These are phyloP conservation scores for Neofusicoccum ribis DNA, from an alignment of 2,329 filamentous ascomycete species.

Conservation along the genomic window DNA sequence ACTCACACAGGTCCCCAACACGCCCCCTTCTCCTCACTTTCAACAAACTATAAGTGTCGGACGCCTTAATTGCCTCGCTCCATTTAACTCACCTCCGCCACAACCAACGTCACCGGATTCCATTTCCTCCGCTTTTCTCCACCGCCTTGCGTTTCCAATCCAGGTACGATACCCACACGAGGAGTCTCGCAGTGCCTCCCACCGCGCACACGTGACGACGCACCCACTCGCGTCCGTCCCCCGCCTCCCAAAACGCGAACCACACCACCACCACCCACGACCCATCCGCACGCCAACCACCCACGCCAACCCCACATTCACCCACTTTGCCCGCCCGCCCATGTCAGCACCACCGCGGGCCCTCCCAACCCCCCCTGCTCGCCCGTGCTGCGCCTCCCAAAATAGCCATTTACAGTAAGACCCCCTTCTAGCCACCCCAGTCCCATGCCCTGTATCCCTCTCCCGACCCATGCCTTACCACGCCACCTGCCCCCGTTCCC, in stretches of 20 bases:
- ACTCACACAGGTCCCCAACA: background rate
- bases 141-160: background rate
- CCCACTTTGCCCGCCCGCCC: background rate
- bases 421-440: background rate
- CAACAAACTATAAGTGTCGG: background rate
- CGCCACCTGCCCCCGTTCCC: background rate
- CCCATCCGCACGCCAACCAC: background rate
- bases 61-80: background rate
- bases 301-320: background rate
- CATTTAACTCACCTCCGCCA: background rate
- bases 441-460: background rate
- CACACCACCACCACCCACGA: background rate
- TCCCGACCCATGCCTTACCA: background rate
- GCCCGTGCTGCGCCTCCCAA: background rate
- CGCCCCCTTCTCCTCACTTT: background rate
- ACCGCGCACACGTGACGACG: background rate
- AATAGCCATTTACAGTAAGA: background rate
- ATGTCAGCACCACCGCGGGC: background rate
- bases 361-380: background rate
- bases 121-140: background rate
- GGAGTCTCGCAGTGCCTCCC: too few relatives aligned
- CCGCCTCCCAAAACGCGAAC: background rate
- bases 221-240: background rate
- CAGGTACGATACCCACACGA: background rate
- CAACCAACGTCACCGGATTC: background rate